Evolutionary conservation across 164 flowering plant genomes (phyloP), one percentile per base, ranked within the genome.

Genomic region (grape (Vitis vinifera)): DNA sequence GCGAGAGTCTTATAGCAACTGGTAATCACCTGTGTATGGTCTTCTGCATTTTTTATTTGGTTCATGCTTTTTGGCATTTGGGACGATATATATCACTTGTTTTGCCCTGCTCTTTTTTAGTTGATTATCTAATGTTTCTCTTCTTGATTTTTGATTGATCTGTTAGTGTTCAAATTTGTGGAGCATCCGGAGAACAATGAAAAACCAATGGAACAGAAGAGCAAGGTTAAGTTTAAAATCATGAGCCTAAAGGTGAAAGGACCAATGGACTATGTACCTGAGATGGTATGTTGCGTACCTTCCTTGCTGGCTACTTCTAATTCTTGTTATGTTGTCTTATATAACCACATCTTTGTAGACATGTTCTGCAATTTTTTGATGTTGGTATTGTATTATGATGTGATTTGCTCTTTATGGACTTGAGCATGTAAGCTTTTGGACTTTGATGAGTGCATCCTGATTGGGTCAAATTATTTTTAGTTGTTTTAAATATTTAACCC

Each of bases 101-200:
- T 37, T 27, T 51, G 23, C 16, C 31, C 47, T 27, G 48, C 6
- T 23, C 27, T 37, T 23, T 61, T 44, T 64, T 27, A 47, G n/a
- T 60, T 37, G 29, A 62, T 57, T 2, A 63, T 31, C 23, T 13
- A 23, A 47, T 16, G 11, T 47, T 71, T 29, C 1, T 55, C 15
- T 49, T 60, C 47, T 51, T 49, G 29, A n/a, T 47, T 17, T 71
- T 65, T 47, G 3, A 55, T 59, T 1, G 3, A 49, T 55, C 13
- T 67, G 53, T 48, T 67, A 90, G 94, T 90, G 3, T 90, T 90
- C 84, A 90, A 90, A 79, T 90, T 90, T 77, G 87, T 90, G 62
- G 94, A 90, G 81, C 80, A 50, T 44, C 94, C 92, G 1, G 92
- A 90, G 73, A 90, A 85, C 82, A 84, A 85, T 72, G 94, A 86